Evolutionary conservation across 2,329 filamentous ascomycete species (phyloP).

Genomic region (Madurella mycetomatis): DNA sequence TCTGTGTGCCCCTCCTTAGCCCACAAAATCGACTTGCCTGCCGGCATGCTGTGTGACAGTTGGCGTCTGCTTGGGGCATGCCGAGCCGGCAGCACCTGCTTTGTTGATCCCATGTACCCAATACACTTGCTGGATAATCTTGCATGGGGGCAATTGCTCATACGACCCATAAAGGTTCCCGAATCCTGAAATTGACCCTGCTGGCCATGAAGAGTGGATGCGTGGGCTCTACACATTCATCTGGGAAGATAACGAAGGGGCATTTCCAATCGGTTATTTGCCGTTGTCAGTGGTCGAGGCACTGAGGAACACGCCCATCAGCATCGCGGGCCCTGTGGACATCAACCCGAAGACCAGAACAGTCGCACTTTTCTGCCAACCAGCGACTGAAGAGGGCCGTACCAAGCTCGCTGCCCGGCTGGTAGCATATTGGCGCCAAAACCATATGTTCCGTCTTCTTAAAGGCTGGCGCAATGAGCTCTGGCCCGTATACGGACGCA

Average conservation of each 20-base stretch:
- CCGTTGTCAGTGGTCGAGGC: conserved; percentile 46
- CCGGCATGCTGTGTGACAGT: conserved; percentile 1
- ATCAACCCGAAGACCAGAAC: conserved; percentile 58
- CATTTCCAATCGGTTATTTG: conserved; percentile 60
- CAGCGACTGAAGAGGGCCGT: conserved; percentile 55
- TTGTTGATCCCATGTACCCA: too few relatives aligned
- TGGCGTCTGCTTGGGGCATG: neutral
- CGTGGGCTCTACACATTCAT: conserved; percentile 60
- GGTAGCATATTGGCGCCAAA: conserved; percentile 62
- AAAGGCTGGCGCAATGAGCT: conserved; percentile 75
- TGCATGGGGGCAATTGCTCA: neutral
- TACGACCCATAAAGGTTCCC: conserved; percentile 61
- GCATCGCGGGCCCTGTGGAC: conserved; percentile 54
- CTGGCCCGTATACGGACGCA: conserved; percentile 70
- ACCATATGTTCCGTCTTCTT: conserved; percentile 68
- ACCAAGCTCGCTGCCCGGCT: conserved; percentile 54
- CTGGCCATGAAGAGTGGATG: conserved; percentile 52
- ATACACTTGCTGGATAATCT: neutral
- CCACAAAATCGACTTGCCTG: neutral
- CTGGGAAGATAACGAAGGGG: conserved; percentile 59
- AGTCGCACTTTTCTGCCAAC: conserved; percentile 57
- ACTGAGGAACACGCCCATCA: conserved; percentile 44
- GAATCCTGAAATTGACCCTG: conserved; percentile 59
- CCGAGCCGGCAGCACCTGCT: neutral
- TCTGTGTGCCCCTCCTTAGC: neutral